These are phyloP conservation scores for Triadica sebifera DNA, from an alignment of 345 rosid species.

Conservation along the genomic window DNA sequence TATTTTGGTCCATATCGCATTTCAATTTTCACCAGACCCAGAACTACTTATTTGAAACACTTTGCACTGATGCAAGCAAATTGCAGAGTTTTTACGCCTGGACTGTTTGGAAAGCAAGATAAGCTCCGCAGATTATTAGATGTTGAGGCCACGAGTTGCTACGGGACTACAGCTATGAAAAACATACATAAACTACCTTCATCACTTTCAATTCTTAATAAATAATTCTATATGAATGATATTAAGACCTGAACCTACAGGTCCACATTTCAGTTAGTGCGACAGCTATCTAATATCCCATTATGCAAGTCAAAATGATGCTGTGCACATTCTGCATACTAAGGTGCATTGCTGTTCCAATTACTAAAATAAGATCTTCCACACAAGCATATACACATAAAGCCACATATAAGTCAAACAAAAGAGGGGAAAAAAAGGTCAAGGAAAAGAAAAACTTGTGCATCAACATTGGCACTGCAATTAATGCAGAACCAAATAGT, in stretches of 20 bases:
- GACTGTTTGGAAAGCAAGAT: background rate
- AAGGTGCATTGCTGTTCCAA: background rate
- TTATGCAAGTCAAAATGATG: background rate
- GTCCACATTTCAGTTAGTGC: background rate
- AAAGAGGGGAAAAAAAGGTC: background rate
- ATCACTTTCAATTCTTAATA: background rate
- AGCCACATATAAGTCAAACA: background rate
- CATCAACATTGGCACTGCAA: background rate
- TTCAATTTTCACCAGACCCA: background rate
- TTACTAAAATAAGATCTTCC: background rate
- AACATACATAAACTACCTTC: background rate
- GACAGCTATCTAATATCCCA: background rate
- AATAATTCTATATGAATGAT: background rate
- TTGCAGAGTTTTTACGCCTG: no score
- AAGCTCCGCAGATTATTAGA: background rate
- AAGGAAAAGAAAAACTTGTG: background rate
- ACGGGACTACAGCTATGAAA: background rate
- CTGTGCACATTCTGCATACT: background rate
- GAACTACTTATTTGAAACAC: background rate
- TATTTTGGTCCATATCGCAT: background rate
- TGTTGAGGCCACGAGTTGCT: background rate
- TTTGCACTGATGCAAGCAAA: background rate
- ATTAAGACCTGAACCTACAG: background rate
- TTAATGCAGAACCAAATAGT: background rate
- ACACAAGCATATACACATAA: background rate